Percentiles rank a stretch among this genome's conserved stretches.
Conservation (phyloP, 768 basidiomycete species). For the Chalciporus sphaerocephalus region DNA sequence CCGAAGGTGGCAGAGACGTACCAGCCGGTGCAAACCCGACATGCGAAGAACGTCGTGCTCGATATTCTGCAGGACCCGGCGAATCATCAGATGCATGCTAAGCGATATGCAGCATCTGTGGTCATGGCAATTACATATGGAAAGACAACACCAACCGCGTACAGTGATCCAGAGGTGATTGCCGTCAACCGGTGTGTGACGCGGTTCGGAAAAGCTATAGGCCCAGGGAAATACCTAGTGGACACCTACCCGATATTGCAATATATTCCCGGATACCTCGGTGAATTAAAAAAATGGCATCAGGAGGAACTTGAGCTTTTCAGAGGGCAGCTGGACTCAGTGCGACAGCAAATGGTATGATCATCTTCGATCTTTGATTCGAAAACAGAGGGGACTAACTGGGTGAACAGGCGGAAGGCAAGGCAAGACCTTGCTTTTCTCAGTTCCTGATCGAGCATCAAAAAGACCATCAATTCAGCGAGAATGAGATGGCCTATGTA, state of each 20-base stretch:
- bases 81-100: constrained; percentile 32
- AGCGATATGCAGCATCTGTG: constrained; percentile 36
- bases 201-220: constrained; percentile 26
- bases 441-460: constrained; percentile 37
- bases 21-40: constrained; percentile 29
- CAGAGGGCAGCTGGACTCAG: constrained; percentile 26
- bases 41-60: constrained; percentile 33
- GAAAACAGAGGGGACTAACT: neutral
- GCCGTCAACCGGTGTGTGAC: constrained; percentile 24
- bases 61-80: constrained; percentile 34
- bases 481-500: constrained; percentile 37
- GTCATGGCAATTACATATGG: constrained; percentile 39
- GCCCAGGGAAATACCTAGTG: constrained; percentile 26
- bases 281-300: constrained; percentile 51
- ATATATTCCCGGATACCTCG: constrained; percentile 36
- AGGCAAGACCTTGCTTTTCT: constrained; percentile 31
- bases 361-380: too few species aligned
- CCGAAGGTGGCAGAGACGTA: constrained; percentile 31
- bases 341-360: constrained; percentile 28
- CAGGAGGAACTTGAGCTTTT: constrained; percentile 35
- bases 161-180: constrained; percentile 34
- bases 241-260: constrained; percentile 22
- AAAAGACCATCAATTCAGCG: constrained; percentile 26
- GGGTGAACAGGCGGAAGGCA: constrained; percentile 20
- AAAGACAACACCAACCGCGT: constrained; percentile 35